Evolutionary conservation across 2,329 filamentous ascomycete species (phyloP).

Genomic region (Fusarium burgessii): DNA sequence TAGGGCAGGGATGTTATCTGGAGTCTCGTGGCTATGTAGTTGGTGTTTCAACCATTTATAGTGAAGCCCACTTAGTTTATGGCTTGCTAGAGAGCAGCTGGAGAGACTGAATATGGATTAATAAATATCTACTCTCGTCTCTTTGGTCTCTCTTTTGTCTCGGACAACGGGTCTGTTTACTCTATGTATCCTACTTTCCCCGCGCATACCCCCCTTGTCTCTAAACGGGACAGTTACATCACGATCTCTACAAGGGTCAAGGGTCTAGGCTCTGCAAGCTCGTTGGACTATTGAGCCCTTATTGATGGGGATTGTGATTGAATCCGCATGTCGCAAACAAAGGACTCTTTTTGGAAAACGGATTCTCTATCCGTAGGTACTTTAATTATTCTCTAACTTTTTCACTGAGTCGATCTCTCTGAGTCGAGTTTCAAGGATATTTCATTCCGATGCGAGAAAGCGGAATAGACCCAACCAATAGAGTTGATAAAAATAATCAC

Average conservation of each 20-base stretch:
- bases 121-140: not conserved
- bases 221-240: slow-evolving; percentile 6
- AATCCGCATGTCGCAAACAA: slow-evolving; percentile 3
- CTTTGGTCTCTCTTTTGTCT: slow-evolving; percentile 4
- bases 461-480: not conserved
- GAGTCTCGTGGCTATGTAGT: slow-evolving; percentile 2
- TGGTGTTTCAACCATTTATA: not conserved
- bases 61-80: not conserved
- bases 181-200: not conserved
- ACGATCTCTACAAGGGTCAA: slow-evolving; percentile 24
- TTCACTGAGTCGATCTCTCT: not conserved
- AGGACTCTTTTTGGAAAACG: not conserved
- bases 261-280: slow-evolving; percentile 1
- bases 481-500: not conserved
- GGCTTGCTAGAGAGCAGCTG: slow-evolving; percentile 14
- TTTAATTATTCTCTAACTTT: not conserved
- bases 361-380: not conserved
- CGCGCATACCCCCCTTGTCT: slow-evolving; percentile 1
- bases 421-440: not conserved
- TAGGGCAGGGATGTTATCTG: slow-evolving; percentile 3
- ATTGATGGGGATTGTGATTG: not conserved
- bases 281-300: not conserved
- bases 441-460: slow-evolving; percentile 14
- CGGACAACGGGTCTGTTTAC: not conserved
- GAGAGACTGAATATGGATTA: slow-evolving; percentile 4